These are phyloP conservation scores for Leucosporidium scottii DNA, from an alignment of 768 basidiomycete species.

Conservation along the genomic window DNA sequence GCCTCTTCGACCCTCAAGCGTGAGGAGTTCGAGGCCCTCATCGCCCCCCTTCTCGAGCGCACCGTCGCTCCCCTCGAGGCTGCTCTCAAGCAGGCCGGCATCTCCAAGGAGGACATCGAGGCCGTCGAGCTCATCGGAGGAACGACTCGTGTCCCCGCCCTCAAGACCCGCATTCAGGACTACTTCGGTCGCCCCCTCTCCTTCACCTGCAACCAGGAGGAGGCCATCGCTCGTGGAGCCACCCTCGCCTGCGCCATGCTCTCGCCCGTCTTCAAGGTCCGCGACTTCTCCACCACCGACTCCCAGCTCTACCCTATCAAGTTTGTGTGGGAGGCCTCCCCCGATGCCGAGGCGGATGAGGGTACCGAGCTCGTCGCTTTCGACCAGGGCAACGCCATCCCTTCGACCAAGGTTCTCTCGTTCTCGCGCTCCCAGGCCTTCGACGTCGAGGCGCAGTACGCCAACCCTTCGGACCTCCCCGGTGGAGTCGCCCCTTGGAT, in stretches of 20 bases:
- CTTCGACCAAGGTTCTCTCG: conserved; percentile 90
- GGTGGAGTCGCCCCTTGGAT: conserved; percentile 79
- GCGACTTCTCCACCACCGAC: conserved; percentile 86
- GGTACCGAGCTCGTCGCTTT: conserved; percentile 81
- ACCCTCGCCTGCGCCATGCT: conserved; percentile 96
- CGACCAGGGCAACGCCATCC: conserved; percentile 72
- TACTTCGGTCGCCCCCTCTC: conserved; percentile 82
- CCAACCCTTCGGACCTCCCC: conserved; percentile 63
- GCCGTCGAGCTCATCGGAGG: conserved; percentile 90
- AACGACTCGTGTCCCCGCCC: conserved; percentile 82
- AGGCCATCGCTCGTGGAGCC: conserved; percentile 89
- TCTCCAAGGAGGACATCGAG: conserved; percentile 78
- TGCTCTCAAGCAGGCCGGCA: conserved; percentile 71
- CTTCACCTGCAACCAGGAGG: conserved; percentile 94
- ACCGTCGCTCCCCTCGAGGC: conserved; percentile 67
- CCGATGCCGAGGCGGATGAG: conserved; percentile 75
- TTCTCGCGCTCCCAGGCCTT: conserved; percentile 87
- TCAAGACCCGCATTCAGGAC: conserved; percentile 75
- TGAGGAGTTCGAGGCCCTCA: conserved; percentile 73
- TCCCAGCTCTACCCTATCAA: conserved; percentile 82
- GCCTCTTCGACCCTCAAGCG: conserved; percentile 77
- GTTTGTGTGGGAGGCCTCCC: conserved; percentile 71
- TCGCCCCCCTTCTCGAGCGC: conserved; percentile 65
- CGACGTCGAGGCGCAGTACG: conserved; percentile 78
- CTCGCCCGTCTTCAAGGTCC: conserved; percentile 94